Conservation (phyloP, 345 rosid species). For the Erysimum cheiranthoides region DNA sequence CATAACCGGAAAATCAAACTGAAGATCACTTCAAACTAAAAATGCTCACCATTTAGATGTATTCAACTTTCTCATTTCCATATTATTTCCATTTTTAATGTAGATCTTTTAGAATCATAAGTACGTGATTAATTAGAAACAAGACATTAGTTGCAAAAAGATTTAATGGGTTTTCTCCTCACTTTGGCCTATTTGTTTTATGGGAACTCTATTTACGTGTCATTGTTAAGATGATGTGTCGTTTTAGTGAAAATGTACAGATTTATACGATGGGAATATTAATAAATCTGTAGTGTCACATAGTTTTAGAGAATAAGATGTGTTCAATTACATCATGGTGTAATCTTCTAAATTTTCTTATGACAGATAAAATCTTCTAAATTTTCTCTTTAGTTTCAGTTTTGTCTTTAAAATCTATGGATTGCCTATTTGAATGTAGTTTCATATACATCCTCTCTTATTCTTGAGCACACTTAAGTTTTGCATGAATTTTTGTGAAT, state of each 20-base stretch:
- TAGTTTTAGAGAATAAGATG: background rate
- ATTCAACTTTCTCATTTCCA: background rate
- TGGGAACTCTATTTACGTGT: background rate
- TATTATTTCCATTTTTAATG: background rate
- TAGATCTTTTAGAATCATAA: background rate
- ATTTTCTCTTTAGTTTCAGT: background rate
- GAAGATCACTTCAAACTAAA: slow-evolving; percentile 13
- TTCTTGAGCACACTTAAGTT: background rate
- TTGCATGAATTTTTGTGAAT: background rate
- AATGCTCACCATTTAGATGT: background rate
- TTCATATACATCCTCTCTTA: background rate
- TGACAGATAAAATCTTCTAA: background rate
- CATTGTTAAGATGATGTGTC: background rate
- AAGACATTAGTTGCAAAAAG: background rate
- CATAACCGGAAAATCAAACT: slow-evolving; percentile 1
- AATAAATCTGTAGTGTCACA: background rate
- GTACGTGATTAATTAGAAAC: background rate
- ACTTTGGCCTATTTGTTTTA: background rate
- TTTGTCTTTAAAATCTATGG: background rate
- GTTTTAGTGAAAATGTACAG: background rate
- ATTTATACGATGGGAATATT: background rate
- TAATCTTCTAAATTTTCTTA: background rate
- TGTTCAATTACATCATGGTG: background rate
- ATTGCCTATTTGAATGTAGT: background rate
- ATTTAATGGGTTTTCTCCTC: background rate